Evolutionary conservation across 805 yeast genomes (phyloP).

Genomic region (Cyberlindnera bimundalis): DNA sequence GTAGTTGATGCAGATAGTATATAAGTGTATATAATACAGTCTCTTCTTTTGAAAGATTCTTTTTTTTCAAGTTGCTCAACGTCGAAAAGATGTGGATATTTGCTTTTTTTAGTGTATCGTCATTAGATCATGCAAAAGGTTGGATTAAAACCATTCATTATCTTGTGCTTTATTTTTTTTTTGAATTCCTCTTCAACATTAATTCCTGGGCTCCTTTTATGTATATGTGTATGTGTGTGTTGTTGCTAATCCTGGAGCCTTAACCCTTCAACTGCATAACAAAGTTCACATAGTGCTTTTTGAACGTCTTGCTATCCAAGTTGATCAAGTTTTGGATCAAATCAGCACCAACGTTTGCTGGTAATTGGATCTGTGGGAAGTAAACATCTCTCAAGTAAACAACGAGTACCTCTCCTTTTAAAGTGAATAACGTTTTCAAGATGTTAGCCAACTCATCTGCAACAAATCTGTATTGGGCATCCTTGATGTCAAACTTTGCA

Average conservation of each 20-base stretch:
- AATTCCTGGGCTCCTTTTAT: too few species aligned
- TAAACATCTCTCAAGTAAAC: constrained; percentile 50
- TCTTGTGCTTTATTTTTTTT: not conserved
- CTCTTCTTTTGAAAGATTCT: not conserved
- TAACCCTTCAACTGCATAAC: constrained; percentile 31
- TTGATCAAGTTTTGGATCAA: constrained; percentile 57
- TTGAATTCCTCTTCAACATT: not conserved
- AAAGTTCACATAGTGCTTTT: constrained; percentile 59
- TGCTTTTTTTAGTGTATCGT: not conserved
- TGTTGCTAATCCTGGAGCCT: not conserved
- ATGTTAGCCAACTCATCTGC: constrained; percentile 72
- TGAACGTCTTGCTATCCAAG: constrained; percentile 59
- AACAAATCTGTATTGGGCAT: constrained; percentile 73
- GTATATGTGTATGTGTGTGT: not conserved
- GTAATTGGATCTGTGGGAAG: constrained; percentile 53
- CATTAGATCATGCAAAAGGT: not conserved
- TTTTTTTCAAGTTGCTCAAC: too few species aligned
- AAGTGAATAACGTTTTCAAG: constrained; percentile 57
- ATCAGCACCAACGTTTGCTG: constrained; percentile 55
- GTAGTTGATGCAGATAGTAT: too few species aligned
- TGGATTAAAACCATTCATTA: not conserved
- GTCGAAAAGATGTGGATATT: too few species aligned
- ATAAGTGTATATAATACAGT: too few species aligned
- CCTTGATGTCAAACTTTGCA: constrained; percentile 60
- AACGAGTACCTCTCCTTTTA: constrained; percentile 44